These are phyloP conservation scores for Echria macrotheca DNA, from an alignment of 495 filamentous ascomycete genomes.

Conservation along the genomic window DNA sequence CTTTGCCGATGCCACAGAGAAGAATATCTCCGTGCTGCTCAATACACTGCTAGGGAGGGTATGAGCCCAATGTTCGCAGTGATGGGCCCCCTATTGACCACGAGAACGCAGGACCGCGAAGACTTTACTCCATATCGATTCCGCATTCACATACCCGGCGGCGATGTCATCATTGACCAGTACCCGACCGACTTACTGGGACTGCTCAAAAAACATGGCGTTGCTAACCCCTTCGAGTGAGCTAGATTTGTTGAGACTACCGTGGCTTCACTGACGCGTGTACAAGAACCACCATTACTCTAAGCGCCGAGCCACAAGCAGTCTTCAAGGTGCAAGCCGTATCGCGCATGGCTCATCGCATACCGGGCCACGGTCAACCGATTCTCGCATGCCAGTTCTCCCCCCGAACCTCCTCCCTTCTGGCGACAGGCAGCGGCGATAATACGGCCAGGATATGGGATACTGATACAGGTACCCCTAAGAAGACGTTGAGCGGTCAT, in stretches of 20 bases:
- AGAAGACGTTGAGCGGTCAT: conserved; percentile 87
- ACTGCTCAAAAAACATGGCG: conserved; percentile 44
- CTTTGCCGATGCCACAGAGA: conserved; percentile 77
- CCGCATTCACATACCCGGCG: conserved; percentile 58
- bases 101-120: conserved; percentile 49
- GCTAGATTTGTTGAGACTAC: too few species aligned
- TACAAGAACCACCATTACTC: conserved; percentile 49
- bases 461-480: conserved; percentile 86
- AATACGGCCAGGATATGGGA: conserved; percentile 93
- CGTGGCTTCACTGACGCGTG: too few species aligned
- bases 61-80: conserved; percentile 26
- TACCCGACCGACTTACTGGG: conserved; percentile 55
- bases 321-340: conserved; percentile 93
- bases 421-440: conserved; percentile 89
- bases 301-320: conserved; percentile 84
- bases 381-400: conserved; percentile 90
- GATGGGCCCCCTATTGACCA: background rate
- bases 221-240: conserved; percentile 42
- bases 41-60: conserved; percentile 82
- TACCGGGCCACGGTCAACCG: conserved; percentile 85
- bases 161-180: conserved; percentile 61
- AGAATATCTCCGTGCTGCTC: conserved; percentile 85
- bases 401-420: conserved; percentile 67
- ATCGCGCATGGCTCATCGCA: conserved; percentile 79
- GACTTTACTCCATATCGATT: conserved; percentile 88